Evolutionary conservation across 192 early-diverging fungal species (phyloP).

Genomic region (Mortierella hygrophila): DNA sequence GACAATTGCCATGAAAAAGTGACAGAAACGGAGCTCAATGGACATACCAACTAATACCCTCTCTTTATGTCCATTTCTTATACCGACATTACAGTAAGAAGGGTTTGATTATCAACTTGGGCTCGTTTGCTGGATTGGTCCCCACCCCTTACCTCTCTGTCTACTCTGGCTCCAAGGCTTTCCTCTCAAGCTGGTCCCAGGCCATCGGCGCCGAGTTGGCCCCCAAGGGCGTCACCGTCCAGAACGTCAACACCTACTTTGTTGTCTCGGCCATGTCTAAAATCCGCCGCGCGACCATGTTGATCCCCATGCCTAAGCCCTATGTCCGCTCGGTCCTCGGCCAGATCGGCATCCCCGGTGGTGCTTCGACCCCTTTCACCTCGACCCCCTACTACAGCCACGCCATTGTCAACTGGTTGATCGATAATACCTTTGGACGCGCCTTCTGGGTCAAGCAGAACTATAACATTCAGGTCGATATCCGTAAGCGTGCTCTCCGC

Average conservation of each 20-base stretch:
- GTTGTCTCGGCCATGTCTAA: constrained; percentile 96
- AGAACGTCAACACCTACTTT: constrained; percentile 97
- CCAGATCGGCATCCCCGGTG: constrained; percentile 78
- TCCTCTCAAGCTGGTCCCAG: constrained; percentile 90
- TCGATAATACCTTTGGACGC: constrained; percentile 71
- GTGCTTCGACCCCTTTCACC: constrained; percentile 70
- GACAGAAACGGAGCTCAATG: not conserved
- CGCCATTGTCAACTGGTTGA: constrained; percentile 76
- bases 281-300: constrained; percentile 82
- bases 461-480: constrained; percentile 72
- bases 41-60: not conserved
- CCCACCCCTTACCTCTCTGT: constrained; percentile 88
- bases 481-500: constrained; percentile 78
- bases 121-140: constrained; percentile 89
- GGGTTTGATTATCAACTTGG: constrained; percentile 93
- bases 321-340: constrained; percentile 82
- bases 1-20: not conserved
- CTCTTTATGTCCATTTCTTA: not conserved
- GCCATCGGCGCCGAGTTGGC: constrained; percentile 87
- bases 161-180: constrained; percentile 95
- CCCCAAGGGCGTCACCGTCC: constrained; percentile 79
- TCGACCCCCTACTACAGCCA: constrained; percentile 79
- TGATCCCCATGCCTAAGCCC: constrained; percentile 83
- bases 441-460: constrained; percentile 71
- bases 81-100: constrained; percentile 59